Evolutionary conservation across 163 green algal species (phyloP), one percentile per base, ranked within the genome.

Genomic region (Prototheca wickerhamii): DNA sequence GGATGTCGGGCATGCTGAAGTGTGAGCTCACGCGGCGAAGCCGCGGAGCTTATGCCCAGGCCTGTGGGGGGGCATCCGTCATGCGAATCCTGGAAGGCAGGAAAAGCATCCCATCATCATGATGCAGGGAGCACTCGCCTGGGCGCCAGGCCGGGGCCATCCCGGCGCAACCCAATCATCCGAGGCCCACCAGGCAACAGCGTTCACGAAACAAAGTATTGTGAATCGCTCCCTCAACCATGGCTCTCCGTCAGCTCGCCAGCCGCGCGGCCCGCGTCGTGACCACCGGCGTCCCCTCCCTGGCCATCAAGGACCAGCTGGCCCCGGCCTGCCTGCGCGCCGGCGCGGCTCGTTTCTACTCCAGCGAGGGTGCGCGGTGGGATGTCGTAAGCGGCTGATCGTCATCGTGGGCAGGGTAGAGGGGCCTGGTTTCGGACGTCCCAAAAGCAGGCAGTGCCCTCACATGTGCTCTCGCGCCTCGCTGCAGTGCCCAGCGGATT

Each of bases 401-500:
- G n/a, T n/a, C n/a, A n/a, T n/a, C n/a, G n/a, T n/a, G n/a, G n/a
- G n/a, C n/a, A n/a, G n/a, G n/a, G n/a, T n/a, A n/a, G n/a, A n/a
- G n/a, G n/a, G n/a, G n/a, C n/a, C n/a, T n/a, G n/a, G n/a, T n/a
- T n/a, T n/a, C n/a, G n/a, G n/a, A n/a, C n/a, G n/a, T n/a, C n/a
- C n/a, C n/a, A n/a, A n/a, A n/a, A n/a, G n/a, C n/a, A n/a, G n/a
- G n/a, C n/a, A n/a, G n/a, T n/a, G n/a, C n/a, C n/a, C n/a, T n/a
- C n/a, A n/a, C n/a, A n/a, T n/a, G n/a, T n/a, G n/a, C n/a, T n/a
- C n/a, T 31, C 12, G 30, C 56, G 6, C 56, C 17, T 2, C 25
- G 21, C 40, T 57, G 63, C 68, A 80, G 73, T 80, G 6, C 8
- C 63, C 37, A 72, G 88, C 17, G 83, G 76, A 28, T 73, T 86